These are phyloP conservation scores for Colletotrichum sp. DNA, from an alignment of 2,329 filamentous ascomycete species.

Conservation along the genomic window DNA sequence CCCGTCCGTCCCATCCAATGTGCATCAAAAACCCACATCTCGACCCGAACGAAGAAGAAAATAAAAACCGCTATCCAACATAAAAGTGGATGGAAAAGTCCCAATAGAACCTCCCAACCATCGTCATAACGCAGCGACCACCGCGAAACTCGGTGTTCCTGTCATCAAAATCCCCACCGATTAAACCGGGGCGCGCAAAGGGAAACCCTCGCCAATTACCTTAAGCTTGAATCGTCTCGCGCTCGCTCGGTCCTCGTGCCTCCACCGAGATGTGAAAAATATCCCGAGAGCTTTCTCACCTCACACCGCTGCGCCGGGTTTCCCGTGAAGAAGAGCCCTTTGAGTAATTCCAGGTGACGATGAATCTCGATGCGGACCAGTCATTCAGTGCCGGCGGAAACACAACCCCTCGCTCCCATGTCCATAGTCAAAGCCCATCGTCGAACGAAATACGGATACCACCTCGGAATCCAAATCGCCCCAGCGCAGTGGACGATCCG, in stretches of 20 bases:
- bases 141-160: background rate
- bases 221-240: background rate
- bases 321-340: background rate
- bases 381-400: background rate
- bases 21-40: background rate
- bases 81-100: background rate
- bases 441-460: background rate
- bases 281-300: background rate
- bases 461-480: background rate
- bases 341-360: background rate
- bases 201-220: background rate
- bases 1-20: background rate
- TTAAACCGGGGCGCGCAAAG: background rate
- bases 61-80: background rate
- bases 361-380: background rate
- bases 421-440: background rate
- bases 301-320: background rate
- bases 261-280: background rate
- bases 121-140: background rate
- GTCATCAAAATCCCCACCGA: background rate
- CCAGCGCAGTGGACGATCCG: background rate
- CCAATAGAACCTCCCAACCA: background rate
- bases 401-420: background rate
- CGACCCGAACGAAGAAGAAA: background rate
- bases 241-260: background rate